Conservation (phyloP, 805 yeast genomes). For the Sugiyamaella floridensis region DNA sequence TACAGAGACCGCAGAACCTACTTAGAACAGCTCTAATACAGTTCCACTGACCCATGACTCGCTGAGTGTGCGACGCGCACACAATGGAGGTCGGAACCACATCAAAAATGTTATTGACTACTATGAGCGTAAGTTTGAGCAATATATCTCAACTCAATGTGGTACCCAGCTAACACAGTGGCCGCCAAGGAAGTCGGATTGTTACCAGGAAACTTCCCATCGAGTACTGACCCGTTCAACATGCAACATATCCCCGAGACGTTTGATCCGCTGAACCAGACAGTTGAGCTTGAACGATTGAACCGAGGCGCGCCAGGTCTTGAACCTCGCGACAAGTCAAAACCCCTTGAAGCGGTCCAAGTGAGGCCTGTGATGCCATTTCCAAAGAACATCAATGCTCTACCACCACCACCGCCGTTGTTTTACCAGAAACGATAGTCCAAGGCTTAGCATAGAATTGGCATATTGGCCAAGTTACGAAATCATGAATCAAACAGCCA, state of each 20-base stretch:
- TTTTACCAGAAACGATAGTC: background rate
- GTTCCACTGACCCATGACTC: slow-evolving; percentile 82
- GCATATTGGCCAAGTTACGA: too few relatives aligned
- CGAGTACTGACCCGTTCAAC: slow-evolving; percentile 2
- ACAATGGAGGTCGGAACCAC: slow-evolving; percentile 71
- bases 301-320: slow-evolving; percentile 15
- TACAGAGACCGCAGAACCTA: background rate
- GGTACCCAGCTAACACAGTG: slow-evolving; percentile 3
- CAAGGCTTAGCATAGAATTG: background rate
- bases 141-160: background rate
- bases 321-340: background rate
- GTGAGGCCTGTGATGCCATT: background rate
- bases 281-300: slow-evolving; percentile 4
- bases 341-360: background rate
- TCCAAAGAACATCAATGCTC: background rate
- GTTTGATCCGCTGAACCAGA: slow-evolving; percentile 9
- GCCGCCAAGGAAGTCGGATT: slow-evolving; percentile 16
- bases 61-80: slow-evolving; percentile 77
- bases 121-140: slow-evolving; percentile 44
- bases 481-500: too few relatives aligned
- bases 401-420: background rate
- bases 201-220: slow-evolving; percentile 7
- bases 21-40: slow-evolving; percentile 11
- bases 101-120: slow-evolving; percentile 64
- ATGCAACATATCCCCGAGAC: background rate